Percentiles rank a stretch among this genome's conserved stretches.
Conservation (phyloP, 106 monocot species). For the Chionographis japonica region DNA sequence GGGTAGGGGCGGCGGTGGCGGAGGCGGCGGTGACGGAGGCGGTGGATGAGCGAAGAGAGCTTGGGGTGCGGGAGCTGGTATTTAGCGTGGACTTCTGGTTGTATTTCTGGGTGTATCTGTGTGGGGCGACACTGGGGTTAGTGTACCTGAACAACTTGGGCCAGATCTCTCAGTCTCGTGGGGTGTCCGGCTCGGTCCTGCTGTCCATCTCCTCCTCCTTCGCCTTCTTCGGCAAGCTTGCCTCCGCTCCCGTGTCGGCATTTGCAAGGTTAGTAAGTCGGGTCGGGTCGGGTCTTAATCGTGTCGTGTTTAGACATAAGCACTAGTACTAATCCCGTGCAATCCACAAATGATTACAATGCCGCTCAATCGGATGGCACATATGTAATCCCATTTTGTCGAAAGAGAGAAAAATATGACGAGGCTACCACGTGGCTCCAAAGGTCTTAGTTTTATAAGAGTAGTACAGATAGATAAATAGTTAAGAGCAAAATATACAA, state of each 20-base stretch:
- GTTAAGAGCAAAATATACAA: too few species aligned
- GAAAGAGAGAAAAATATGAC: too few species aligned
- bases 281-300: too few species aligned
- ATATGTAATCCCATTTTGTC: too few species aligned
- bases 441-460: too few species aligned
- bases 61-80: not conserved
- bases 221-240: slow-evolving; percentile 15
- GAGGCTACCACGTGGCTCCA: too few species aligned
- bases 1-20: not conserved
- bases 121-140: slow-evolving; percentile 11
- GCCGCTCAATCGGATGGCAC: too few species aligned
- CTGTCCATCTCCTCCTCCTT: slow-evolving; percentile 20
- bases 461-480: too few species aligned
- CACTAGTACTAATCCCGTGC: too few species aligned
- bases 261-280: too few species aligned
- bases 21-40: not conserved
- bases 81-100: slow-evolving; percentile 13
- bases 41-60: not conserved
- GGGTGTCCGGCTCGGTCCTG: not conserved
- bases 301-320: too few species aligned
- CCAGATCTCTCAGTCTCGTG: slow-evolving; percentile 13
- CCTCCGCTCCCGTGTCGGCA: not conserved
- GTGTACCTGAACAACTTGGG: slow-evolving; percentile 27
- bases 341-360: too few species aligned
- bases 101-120: slow-evolving; percentile 12